A percentile compares a stretch with the other conserved stretches of the same genome.
Evolutionary conservation across 129 eudicot genomes (phyloP).

Genomic region (Saussurea involucrata): DNA sequence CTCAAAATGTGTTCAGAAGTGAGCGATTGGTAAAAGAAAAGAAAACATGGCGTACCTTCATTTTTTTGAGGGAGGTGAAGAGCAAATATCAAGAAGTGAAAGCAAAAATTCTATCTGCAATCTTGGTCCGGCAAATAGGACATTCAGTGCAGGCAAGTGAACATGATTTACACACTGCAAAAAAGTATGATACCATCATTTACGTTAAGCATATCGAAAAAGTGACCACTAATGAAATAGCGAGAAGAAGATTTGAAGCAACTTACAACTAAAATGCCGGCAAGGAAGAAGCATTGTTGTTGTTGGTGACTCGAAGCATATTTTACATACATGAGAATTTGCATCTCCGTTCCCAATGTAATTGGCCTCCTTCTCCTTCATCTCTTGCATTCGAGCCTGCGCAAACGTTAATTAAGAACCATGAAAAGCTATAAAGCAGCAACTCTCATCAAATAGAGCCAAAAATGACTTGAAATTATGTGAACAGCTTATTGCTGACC

Average conservation of each 20-base stretch:
- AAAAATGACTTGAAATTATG: neutral
- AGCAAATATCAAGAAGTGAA: constrained; percentile 45
- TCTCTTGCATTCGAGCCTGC: constrained; percentile 99
- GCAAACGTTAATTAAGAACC: constrained; percentile 11
- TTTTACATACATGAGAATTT: constrained; percentile 90
- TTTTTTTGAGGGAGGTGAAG: constrained; percentile 31
- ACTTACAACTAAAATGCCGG: constrained; percentile 92
- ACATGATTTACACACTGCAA: constrained; percentile 86
- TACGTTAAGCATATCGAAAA: neutral
- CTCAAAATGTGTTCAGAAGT: neutral
- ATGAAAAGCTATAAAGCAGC: neutral
- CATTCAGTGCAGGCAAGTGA: constrained; percentile 80
- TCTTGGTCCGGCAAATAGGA: constrained; percentile 74
- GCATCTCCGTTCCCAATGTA: constrained; percentile 76
- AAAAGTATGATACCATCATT: constrained; percentile 8
- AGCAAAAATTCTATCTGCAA: constrained; percentile 73
- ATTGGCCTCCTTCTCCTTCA: constrained; percentile 71
- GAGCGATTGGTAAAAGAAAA: neutral
- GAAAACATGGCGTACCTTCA: constrained; percentile 38
- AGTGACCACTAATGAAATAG: neutral
- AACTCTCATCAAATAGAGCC: neutral
- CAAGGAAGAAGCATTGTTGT: constrained; percentile 98
- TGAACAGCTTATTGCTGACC: neutral
- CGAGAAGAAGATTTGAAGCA: neutral
- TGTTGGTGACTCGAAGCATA: constrained; percentile 88